Percentiles rank a stretch among this genome's conserved stretches.
Evolutionary conservation across 2,329 filamentous ascomycete species (phyloP).

Genomic region (Xylaria sp.): DNA sequence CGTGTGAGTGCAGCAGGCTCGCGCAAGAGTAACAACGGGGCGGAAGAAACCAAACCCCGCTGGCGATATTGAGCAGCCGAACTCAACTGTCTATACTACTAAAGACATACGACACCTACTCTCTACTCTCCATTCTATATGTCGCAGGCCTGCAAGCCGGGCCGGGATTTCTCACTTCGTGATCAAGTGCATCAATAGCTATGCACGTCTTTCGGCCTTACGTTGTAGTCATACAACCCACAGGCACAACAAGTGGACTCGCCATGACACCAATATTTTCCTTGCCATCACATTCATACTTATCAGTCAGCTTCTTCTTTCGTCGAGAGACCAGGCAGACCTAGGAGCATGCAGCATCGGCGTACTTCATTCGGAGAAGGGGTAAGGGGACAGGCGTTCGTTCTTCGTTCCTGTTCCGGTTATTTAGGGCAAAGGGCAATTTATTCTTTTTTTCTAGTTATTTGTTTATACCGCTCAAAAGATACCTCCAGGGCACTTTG

Average conservation of each 20-base stretch:
- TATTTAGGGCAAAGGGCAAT: not conserved
- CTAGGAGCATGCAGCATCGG: slow-evolving; percentile 14
- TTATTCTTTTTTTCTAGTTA: slow-evolving; percentile 1
- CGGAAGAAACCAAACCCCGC: slow-evolving; percentile 52
- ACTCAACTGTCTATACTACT: not conserved
- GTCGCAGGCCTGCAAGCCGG: slow-evolving; percentile 3
- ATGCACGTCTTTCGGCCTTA: not conserved
- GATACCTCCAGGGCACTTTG: slow-evolving; percentile 22
- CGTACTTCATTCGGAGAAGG: slow-evolving; percentile 16
- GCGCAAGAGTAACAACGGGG: slow-evolving; percentile 42
- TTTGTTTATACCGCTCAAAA: slow-evolving; percentile 8
- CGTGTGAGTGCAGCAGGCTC: slow-evolving; percentile 28
- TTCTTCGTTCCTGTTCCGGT: not conserved
- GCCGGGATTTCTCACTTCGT: not conserved
- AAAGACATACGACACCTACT: not conserved
- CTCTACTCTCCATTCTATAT: slow-evolving; percentile 3
- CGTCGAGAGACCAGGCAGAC: not conserved
- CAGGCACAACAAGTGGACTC: not conserved
- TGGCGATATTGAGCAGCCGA: slow-evolving; percentile 50
- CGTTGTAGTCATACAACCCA: slow-evolving; percentile 9
- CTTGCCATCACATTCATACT: not conserved
- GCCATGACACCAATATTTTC: slow-evolving; percentile 7
- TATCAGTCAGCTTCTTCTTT: not conserved
- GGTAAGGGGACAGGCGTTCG: slow-evolving; percentile 16
- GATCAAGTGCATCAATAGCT: not conserved